phyloP scores from a whole-genome alignment of 225 moss, liverwort and hornwort species.

The Thuidium tamariscinum region DNA sequence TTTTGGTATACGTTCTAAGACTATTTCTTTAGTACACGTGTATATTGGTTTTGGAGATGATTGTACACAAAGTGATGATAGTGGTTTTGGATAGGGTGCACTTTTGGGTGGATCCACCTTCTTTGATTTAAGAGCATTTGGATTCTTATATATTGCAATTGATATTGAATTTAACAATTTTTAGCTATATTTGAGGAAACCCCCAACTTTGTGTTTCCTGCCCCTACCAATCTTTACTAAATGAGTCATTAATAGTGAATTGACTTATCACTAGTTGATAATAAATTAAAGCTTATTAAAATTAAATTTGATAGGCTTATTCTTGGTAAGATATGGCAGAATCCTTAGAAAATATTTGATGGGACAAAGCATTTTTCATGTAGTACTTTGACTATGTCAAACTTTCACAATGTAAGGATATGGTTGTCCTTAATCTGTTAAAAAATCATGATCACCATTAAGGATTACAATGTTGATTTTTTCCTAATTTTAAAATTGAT shows the following conservation, averaged over 20 bases:
- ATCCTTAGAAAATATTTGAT: background rate
- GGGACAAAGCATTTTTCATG: background rate
- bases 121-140: background rate
- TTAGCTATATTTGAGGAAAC: background rate
- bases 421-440: background rate
- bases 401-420: background rate
- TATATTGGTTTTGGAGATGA: background rate
- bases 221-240: background rate
- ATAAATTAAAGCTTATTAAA: background rate
- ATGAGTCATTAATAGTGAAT: background rate
- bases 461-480: rapidly evolving
- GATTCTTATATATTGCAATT: background rate
- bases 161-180: background rate
- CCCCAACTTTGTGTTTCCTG: background rate
- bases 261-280: background rate
- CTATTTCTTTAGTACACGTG: background rate
- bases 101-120: no score
- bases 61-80: background rate
- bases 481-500: background rate
- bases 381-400: background rate
- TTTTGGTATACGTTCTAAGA: no score
- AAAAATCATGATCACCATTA: background rate
- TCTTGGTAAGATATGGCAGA: background rate
- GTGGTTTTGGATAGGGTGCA: no score
- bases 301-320: background rate